Base-by-base conservation (phyloP, 768 basidiomycete species). In the Boletus pseudo-olivaceus region DNA sequence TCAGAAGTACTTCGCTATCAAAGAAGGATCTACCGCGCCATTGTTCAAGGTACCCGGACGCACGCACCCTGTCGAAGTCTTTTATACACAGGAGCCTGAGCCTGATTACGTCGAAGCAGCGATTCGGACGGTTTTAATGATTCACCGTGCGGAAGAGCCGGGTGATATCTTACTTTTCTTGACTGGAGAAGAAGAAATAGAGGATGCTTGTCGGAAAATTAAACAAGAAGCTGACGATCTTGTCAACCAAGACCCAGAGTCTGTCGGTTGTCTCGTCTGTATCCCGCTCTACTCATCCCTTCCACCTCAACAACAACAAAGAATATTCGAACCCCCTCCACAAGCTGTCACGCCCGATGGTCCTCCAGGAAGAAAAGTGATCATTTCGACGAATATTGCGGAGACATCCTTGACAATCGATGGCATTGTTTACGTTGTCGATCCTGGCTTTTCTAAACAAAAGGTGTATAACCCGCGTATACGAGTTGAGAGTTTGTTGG, bases 391-490 rank as follows among this genome's bases (percentile, higher is more conserved):
- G 29, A 99, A 98, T 67, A 93, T 98, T 54, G 97, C 97, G 4
- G 96, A 99, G 72, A 98, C 96, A 2, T 96, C 93, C 2, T 74
- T 98, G 40, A 99, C 96, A 3, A 98, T 99, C 54, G 96, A 99
- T 61, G 96, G 96, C 20, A 98, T 99, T 63, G 95, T 99, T n/a
- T 99, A 98, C 63, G 96, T 98, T 53, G 94, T 98, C 43, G 96
- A 98, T 66, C 93, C 95, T 0, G 95, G 94, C 1, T 97, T 98
- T 75, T 94, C 90, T 33, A 96, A 99, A 73, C 96, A 98, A 73
- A 98, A 96, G 67, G 88, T 98, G 46, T 99, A 98, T 76, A 98
- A 98, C 69, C 97, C 96, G 0, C 82, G 96, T 30, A 97, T 98
- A 55, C 86, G 96, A 44, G 96, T 98, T 19, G 96, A 99, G 75